Evolutionary conservation across 768 basidiomycete genomes (phyloP).

Genomic region (Psilocybe azurescens): DNA sequence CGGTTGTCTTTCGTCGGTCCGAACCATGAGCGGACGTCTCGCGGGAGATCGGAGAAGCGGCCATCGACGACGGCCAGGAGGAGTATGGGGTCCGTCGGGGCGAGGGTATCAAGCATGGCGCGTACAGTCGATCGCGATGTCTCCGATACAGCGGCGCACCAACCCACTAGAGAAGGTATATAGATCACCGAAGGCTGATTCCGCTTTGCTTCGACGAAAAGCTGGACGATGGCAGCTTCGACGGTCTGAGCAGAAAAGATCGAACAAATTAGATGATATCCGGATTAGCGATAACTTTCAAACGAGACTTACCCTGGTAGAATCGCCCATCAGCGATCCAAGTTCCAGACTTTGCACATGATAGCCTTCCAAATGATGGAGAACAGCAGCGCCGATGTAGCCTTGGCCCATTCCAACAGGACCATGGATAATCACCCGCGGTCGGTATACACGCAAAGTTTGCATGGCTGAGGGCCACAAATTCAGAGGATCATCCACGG

Average conservation of each 20-base stretch:
- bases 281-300: neutral
- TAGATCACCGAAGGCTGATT: constrained; percentile 97
- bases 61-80: constrained; percentile 91
- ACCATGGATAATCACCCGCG: constrained; percentile 85
- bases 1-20: constrained; percentile 78
- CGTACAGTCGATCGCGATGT: constrained; percentile 84
- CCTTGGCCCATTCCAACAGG: constrained; percentile 87
- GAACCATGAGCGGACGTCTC: constrained; percentile 92
- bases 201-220: constrained; percentile 96
- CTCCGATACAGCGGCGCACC: constrained; percentile 87
- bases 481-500: constrained; percentile 5
- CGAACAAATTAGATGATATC: neutral
- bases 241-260: constrained; percentile 57
- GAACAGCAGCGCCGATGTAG: constrained; percentile 86
- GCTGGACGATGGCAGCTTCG: constrained; percentile 92
- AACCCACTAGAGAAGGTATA: constrained; percentile 86
- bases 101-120: constrained; percentile 89
- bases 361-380: constrained; percentile 96
- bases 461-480: constrained; percentile 73
- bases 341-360: constrained; percentile 94
- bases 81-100: constrained; percentile 93
- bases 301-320: constrained; percentile 70
- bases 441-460: constrained; percentile 87
- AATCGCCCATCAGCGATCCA: constrained; percentile 87
- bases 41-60: constrained; percentile 66